Evolutionary conservation across 23 red algal genomes (phyloP), one percentile per base, ranked within the genome.

Genomic region (Porphyridium purpureum): DNA sequence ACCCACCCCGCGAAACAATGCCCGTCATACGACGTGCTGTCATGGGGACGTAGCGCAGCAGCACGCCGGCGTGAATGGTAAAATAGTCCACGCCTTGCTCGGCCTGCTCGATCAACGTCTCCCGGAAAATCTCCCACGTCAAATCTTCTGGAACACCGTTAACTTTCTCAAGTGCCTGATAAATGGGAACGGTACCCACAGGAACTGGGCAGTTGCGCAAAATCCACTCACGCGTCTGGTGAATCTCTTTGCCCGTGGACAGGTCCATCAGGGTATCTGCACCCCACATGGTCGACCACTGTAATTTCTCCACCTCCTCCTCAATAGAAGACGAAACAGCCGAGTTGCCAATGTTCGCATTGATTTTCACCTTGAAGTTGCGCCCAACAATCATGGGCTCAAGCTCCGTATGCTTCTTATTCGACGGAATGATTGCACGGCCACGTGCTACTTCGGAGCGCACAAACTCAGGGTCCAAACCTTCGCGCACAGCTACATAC

Each of bases 231-330:
- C 88, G 88, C 31, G 78, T 83, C 31, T 84, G 42, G 36, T 83
- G 88, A 36, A 95, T 95, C 40, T 95, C 69, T 21, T 59, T 65
- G 14, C 88, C 88, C 8, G 88, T 95, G 14, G 59, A 70, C 35
- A 95, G 49, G 53, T 95, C 88, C 88, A 95, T 95, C 11, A 95
- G 58, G n/a, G 88, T 95, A 47, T 95, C 88, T 9, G 88, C 88
- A 21, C 88, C 88, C 88, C 88, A 95, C 74, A 95, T 80, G 26
- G 74, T 74, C 4, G 78, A 79, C 88, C 88, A 95, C 56, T 95
- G 88, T 17, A 95, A 57, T 35, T 95, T 95, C 55, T 95, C 88
- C 21, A 95, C 88, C 58, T 95, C 88, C 55, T 95, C 88, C 48
- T 95, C 88, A 32, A 95, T 95, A 42, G 62, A 77, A 15, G 62